Percentiles rank a stretch among this genome's conserved stretches.
phyloP scores from a whole-genome alignment of 2,329 filamentous ascomycete genomes.

The Apiospora malaysiana region DNA sequence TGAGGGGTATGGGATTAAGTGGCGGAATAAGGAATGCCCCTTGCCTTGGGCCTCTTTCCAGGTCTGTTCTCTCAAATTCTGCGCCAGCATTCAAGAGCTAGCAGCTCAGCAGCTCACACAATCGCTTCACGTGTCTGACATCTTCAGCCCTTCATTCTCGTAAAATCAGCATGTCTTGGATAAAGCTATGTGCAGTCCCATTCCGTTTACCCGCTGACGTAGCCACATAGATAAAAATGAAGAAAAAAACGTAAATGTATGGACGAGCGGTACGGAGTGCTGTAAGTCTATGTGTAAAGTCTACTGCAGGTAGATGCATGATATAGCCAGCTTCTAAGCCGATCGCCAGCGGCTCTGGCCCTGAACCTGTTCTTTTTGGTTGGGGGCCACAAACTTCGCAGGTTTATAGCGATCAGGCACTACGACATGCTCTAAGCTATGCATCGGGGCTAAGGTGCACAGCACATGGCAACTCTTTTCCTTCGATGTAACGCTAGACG shows the following conservation, averaged over 20 bases:
- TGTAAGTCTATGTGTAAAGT: background rate
- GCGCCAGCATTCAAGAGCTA: background rate
- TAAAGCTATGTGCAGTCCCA: background rate
- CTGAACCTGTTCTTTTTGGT: background rate
- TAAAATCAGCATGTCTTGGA: slow-evolving; percentile 3
- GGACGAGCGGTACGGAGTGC: background rate
- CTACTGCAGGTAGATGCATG: background rate
- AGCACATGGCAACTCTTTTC: slow-evolving; percentile 13
- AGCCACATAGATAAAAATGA: background rate
- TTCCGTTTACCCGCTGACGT: slow-evolving; percentile 4
- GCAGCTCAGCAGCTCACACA: background rate
- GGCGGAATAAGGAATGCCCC: background rate
- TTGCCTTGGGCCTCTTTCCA: background rate
- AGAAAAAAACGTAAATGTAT: background rate
- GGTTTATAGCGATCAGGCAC: background rate
- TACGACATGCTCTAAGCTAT: background rate
- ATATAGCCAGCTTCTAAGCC: background rate
- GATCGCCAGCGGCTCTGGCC: background rate
- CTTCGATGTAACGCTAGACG: slow-evolving; percentile 3
- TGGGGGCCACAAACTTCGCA: background rate
- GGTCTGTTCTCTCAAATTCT: background rate
- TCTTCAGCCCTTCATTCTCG: background rate
- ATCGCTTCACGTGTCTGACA: slow-evolving; percentile 7
- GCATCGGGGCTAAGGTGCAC: background rate
- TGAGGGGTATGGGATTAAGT: background rate